Conservation (phyloP, 2,329 filamentous ascomycete species). For the Helotiales sp. region DNA sequence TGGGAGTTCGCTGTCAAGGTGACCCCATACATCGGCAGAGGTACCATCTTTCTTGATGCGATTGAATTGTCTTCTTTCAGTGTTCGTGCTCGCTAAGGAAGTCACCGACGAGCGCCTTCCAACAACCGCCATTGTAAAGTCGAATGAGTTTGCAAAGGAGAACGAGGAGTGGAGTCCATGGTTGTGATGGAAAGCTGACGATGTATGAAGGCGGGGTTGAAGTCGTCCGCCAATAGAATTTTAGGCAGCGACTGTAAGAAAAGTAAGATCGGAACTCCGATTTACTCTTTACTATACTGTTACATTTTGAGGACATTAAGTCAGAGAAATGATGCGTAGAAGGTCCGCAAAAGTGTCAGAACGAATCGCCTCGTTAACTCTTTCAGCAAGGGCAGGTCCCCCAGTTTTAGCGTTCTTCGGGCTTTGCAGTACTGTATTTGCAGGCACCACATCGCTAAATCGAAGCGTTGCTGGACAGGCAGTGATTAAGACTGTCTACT, state of each 20-base stretch:
- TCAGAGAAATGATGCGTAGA: not conserved
- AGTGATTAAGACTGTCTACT: too few relatives aligned
- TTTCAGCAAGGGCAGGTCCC: not conserved
- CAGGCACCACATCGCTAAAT: not conserved
- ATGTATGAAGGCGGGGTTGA: not conserved
- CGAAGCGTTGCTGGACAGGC: not conserved
- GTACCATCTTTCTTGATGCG: slow-evolving; percentile 8
- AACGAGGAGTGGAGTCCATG: not conserved
- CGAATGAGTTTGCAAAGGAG: not conserved
- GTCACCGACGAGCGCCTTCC: not conserved
- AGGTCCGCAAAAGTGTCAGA: not conserved
- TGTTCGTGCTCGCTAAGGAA: slow-evolving; percentile 1
- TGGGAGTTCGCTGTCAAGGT: slow-evolving; percentile 3
- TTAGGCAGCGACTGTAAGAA: not conserved
- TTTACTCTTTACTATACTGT: not conserved
- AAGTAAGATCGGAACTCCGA: not conserved
- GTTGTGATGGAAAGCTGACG: not conserved
- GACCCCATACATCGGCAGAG: not conserved
- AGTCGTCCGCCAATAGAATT: not conserved
- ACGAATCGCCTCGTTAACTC: too few relatives aligned
- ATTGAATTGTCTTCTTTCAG: not conserved
- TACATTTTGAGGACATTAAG: not conserved
- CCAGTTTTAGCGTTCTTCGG: not conserved
- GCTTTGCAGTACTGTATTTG: not conserved
- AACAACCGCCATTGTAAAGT: not conserved